phyloP scores from a whole-genome alignment of 257 asterid species.

The Ballota nigra region DNA sequence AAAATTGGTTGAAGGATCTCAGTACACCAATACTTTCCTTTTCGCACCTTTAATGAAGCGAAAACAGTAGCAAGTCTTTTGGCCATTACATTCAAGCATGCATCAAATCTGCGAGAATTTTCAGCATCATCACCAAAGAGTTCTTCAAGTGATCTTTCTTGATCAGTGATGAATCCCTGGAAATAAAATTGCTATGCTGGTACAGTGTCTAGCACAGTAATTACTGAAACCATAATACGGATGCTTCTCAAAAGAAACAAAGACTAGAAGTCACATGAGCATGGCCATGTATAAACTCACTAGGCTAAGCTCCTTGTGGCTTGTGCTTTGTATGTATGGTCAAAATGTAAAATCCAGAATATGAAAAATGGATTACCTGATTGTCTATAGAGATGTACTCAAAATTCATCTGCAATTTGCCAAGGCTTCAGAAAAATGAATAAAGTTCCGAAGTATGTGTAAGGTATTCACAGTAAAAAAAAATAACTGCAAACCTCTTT shows the following conservation, averaged over 20 bases:
- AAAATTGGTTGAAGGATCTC: constrained; percentile 11
- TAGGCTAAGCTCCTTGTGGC: not conserved
- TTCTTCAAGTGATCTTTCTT: constrained; percentile 78
- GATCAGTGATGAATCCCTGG: constrained; percentile 85
- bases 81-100: constrained; percentile 72
- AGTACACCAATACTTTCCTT: constrained; percentile 7
- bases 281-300: not conserved
- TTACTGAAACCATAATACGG: not conserved
- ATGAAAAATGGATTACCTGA: constrained; percentile 53
- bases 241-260: not conserved
- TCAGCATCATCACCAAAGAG: constrained; percentile 62
- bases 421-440: constrained; percentile 11
- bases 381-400: constrained; percentile 77
- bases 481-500: constrained; percentile 54
- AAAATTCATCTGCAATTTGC: constrained; percentile 72
- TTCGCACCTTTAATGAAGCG: constrained; percentile 81
- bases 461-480: constrained; percentile 10
- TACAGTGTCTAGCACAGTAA: constrained; percentile 17
- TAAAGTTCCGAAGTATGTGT: not conserved
- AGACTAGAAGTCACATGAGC: not conserved
- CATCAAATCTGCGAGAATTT: constrained; percentile 59
- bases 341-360: not conserved
- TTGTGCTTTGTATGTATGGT: constrained; percentile 2
- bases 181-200: constrained; percentile 25
- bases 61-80: constrained; percentile 80